Base-by-base conservation (phyloP, 78 protist genomes). In the Polysphondylium violaceum region DNA sequence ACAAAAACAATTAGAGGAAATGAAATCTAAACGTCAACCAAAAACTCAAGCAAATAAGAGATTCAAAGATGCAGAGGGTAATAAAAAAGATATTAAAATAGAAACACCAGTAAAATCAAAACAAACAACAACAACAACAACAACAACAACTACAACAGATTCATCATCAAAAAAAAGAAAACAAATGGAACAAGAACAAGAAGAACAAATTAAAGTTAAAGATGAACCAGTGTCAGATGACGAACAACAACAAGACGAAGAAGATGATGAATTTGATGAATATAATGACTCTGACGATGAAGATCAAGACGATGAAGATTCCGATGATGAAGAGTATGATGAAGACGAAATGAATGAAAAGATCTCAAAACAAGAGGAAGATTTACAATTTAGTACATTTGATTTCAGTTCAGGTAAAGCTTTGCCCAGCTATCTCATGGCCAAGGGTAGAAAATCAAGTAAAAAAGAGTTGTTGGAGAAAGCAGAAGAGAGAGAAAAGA, bases 311-410 rank as follows among this genome's bases (percentile, higher is more conserved):
- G 25, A 63, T 29, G 68, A 40, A 31, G 40, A 38, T 65, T 44
- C 41, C 9, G 73, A 65, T 65, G 33, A 65, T 65, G 73, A 65
- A 23, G 73, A 65, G 33, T 65, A 65, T 65, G 73, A 38, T 36
- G n/a, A 7, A 3, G 31, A 65, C 9, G 35, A 65, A 43, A 65
- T 65, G 73, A 51, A 65, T 65, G 53, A 56, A 63, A 55, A 29
- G n/a, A 59, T 41, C n/a, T 40, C 21, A 23, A 67, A 23, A 51
- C 56, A 61, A 77, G 56, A 77, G 4, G 93, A 87, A 14, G 87
- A 75, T 87, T 41, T 87, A 67, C 93, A 87, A 87, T 87, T 87
- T 75, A 87, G 93, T 63, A 74, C 86, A 63, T 87, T 87, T 64
- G 93, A 87, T 74, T 87, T 87, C 36, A 76, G 81, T 29, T 21